Evolutionary conservation across 208 protist species (phyloP).

Genomic region (Jaenimonas drosophilae): DNA sequence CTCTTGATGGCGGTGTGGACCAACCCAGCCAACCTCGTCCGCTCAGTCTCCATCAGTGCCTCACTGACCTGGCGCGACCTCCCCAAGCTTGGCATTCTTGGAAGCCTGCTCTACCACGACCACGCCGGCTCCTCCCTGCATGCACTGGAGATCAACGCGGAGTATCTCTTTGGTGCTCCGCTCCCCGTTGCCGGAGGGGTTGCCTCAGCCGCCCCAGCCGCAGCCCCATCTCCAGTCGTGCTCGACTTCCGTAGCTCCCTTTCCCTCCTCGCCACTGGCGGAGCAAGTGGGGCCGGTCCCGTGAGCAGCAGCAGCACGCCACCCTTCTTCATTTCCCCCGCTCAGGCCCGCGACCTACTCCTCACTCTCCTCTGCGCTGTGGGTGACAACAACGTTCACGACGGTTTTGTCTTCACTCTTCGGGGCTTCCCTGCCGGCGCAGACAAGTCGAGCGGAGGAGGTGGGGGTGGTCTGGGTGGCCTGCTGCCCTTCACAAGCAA

Average conservation of each 20-base stretch:
- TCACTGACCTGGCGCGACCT: slow-evolving; percentile 31
- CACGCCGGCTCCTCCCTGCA: slow-evolving; percentile 20
- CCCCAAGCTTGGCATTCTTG: slow-evolving; percentile 52
- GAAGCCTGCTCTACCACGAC: slow-evolving; percentile 40
- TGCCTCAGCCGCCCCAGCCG: too few relatives aligned
- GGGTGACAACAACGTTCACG: slow-evolving; percentile 12
- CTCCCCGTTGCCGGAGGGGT: neutral
- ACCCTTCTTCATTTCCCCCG: slow-evolving; percentile 30
- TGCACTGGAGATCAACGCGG: slow-evolving; percentile 23
- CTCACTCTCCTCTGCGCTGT: slow-evolving; percentile 45
- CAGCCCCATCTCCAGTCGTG: too few relatives aligned
- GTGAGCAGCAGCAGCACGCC: slow-evolving; percentile 15
- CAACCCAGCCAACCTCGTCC: slow-evolving; percentile 27
- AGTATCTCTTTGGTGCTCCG: slow-evolving; percentile 19
- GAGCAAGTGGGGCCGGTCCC: neutral
- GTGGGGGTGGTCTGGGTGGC: neutral
- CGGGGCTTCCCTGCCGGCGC: slow-evolving; percentile 10
- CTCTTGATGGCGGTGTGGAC: slow-evolving; percentile 43
- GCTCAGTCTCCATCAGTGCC: slow-evolving; percentile 22
- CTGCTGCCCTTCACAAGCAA: neutral
- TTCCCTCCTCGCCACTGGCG: neutral
- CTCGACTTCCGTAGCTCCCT: too few relatives aligned
- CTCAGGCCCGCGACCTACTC: slow-evolving; percentile 49
- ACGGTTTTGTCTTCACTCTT: slow-evolving; percentile 14
- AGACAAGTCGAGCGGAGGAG: neutral